Evolutionary conservation across 1,284 basidiomycete species (phyloP).

Genomic region (Pseudozyma tsukubaensis): DNA sequence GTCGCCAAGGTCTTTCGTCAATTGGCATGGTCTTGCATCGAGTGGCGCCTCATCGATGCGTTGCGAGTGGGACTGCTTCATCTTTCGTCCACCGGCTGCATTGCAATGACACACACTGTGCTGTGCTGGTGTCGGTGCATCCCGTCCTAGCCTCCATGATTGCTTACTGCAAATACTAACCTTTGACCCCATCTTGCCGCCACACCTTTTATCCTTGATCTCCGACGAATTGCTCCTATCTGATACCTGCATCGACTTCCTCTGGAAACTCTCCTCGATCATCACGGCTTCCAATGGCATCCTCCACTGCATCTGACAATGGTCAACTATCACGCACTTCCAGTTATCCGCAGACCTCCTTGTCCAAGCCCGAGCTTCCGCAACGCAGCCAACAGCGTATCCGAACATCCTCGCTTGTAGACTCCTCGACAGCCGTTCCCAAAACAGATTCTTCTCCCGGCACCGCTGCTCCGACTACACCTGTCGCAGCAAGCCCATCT

Average conservation of each 20-base stretch:
- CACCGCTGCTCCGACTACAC: neutral
- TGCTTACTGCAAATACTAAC: no score
- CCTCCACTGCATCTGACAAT: neutral
- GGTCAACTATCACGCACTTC: neutral
- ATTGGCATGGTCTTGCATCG: no score
- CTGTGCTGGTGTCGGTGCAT: no score
- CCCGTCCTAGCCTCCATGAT: no score
- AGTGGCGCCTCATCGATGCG: no score
- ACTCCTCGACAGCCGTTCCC: neutral
- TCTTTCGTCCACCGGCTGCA: no score
- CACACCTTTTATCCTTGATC: no score
- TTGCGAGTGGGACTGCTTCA: no score
- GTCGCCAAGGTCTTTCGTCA: no score
- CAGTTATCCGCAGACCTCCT: slow-evolving; percentile 6
- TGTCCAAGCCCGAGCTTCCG: slow-evolving; percentile 26
- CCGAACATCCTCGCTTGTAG: slow-evolving; percentile 16
- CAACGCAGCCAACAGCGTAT: slow-evolving; percentile 33
- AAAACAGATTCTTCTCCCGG: neutral
- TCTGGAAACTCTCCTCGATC: neutral
- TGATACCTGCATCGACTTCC: neutral
- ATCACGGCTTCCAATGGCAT: neutral
- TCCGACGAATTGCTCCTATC: no score
- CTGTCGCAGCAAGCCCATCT: neutral
- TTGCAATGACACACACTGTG: no score
- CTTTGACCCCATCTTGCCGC: no score